phyloP scores from a whole-genome alignment of 2,329 filamentous ascomycete species.

The Hortaea werneckii region DNA sequence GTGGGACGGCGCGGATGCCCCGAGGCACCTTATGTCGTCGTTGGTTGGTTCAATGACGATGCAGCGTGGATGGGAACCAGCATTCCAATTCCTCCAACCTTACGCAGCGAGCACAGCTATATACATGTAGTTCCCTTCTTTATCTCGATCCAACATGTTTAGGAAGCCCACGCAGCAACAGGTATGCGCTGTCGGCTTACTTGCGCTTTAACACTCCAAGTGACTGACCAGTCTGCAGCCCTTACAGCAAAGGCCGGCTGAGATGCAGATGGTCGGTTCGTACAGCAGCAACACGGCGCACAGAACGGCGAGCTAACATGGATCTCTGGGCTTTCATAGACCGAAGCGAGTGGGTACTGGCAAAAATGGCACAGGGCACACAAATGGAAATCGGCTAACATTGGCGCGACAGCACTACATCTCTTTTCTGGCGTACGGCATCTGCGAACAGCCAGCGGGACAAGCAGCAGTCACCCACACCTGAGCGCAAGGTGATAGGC shows the following conservation, averaged over 20 bases:
- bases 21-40: too few species aligned
- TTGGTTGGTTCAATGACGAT: too few species aligned
- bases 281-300: conserved; percentile 27
- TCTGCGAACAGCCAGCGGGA: conserved; percentile 34
- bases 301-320: conserved; percentile 28
- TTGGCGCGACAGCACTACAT: conserved; percentile 52
- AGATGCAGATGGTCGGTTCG: conserved; percentile 99
- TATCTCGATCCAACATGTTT: conserved; percentile 11
- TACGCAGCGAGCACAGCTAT: too few species aligned
- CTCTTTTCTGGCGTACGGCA: conserved; percentile 74
- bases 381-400: background rate
- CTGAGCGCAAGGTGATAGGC: conserved; percentile 65
- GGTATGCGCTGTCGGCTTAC: conserved; percentile 20
- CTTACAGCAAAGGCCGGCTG: conserved; percentile 43
- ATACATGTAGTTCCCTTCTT: too few species aligned
- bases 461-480: conserved; percentile 37
- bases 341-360: conserved; percentile 23
- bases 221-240: conserved; percentile 3
- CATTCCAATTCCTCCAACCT: too few species aligned
- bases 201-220: background rate
- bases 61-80: too few species aligned
- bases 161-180: conserved; percentile 32
- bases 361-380: background rate
- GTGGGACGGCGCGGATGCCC: too few species aligned
- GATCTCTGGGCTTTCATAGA: conserved; percentile 25